Base-by-base conservation (phyloP, 352 stramenopile species). In the Phytophthora vignae region DNA sequence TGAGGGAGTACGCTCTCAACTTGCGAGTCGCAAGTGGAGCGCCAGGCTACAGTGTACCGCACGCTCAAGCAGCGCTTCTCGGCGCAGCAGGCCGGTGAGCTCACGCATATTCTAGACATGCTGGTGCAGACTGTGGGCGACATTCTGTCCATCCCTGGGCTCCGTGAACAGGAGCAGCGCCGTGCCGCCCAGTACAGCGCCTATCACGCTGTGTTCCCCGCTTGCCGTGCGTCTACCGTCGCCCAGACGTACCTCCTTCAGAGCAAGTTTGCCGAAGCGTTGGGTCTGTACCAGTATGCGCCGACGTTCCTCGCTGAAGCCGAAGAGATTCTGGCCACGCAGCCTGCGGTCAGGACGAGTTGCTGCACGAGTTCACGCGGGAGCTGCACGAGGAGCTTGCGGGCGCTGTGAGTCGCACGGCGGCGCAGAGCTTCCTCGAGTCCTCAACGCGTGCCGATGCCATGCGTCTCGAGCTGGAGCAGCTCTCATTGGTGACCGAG, bases 51-150 rank as follows among this genome's bases (percentile, higher is more conserved):
- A 2, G 77, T 96, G 44, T 91, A 90, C 64, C 83, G 83, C 66
- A 85, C 92, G 62, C 77, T 94, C n/a, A 87, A 88, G 50, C 70
- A 73, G 19, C 62, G 77, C 9, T 73, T 79, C 22, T 84, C 83
- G 56, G 69, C 76, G 1, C 71, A 81, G 27, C 79, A 89, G 60
- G 68, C 73, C 48, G 87, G 85, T 19, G 87, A 96, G 54, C 64
- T 96, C 21, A 90, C 79, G 22, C 88, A 96, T 74, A 88, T 96
- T 49, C 73, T 96, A 14, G 83, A 94, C 58, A 94, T 94, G 88
- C 67, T 96, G 1, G 79, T 96, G 49, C 88, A 94, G 76, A 91
- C 78, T 65, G 83, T 94, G 17, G 79, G 78, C n/a, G 87, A 94
- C 57, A 96, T 96, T 60, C 46, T 92, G 31, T 78, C 73, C 55